Evolutionary conservation across 768 basidiomycete genomes (phyloP), one percentile per base, ranked within the genome.

Genomic region (Cystofilobasidium macerans): DNA sequence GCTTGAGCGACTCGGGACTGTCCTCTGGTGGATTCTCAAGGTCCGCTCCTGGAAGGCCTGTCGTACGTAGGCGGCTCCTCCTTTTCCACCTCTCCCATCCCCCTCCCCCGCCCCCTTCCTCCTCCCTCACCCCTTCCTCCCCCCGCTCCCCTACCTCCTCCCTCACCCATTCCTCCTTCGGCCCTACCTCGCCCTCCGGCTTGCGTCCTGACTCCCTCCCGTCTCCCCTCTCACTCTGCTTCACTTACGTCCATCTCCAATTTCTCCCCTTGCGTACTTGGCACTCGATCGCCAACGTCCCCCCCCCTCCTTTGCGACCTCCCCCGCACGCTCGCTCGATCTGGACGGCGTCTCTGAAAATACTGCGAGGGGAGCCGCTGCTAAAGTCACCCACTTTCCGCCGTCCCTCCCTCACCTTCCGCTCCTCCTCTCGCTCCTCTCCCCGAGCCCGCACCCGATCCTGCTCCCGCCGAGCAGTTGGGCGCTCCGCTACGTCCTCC

Each of bases 1-100:
- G 62, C 72, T 89, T 28, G 80, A 86, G 1, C 73, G 76, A 35
- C 77, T 93, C 33, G 77, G 75, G 7, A 64, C 68, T 30, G 57
- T 74, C 18, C 61, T 97, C 53, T 90, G 94, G 75, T 79, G 80
- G 73, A 86, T 89, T 71, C 81, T 88, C 75, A 97, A 92, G 75
- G 88, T 84, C 59, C 82, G 95, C 61, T 92, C 94, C 42, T 84
- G 86, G 76, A 97, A 97, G 78, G 85, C 86, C 0, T 87, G 94
- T 77, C 84, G 94, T 94, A 71, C 79, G 85, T 81, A n/a, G n/a
- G n/a, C n/a, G n/a, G n/a, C n/a, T n/a, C 47, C 42, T 68, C 51
- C 28, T 35, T n/a, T 30, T 9, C 40, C n/a, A n/a, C n/a, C n/a
- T n/a, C n/a, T n/a, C n/a, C n/a, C n/a, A 18, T 20, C 47, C 54